A percentile compares a stretch with the other conserved stretches of the same genome.
These are phyloP conservation scores for Chaetoceros muelleri DNA, from an alignment of 108 stramenopile genomes.

Conservation along the genomic window DNA sequence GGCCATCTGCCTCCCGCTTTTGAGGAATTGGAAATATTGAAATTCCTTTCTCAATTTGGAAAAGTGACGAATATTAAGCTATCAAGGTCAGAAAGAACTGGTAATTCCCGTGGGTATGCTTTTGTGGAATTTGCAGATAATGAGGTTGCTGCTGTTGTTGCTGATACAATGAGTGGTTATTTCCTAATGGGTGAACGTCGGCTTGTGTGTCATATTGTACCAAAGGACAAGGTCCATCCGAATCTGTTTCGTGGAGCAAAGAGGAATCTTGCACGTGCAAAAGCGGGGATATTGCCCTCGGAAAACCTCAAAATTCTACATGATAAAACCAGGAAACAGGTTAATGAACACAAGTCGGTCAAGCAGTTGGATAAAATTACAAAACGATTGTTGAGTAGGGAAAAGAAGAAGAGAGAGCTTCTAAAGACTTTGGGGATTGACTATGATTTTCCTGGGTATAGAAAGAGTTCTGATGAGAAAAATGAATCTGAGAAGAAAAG, in stretches of 20 bases:
- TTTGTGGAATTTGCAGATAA: conserved; percentile 84
- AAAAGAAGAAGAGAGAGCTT: conserved; percentile 57
- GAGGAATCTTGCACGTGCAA: neutral
- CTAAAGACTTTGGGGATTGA: conserved; percentile 71
- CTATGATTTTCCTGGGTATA: conserved; percentile 83
- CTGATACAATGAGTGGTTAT: conserved; percentile 94
- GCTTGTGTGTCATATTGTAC: conserved; percentile 83
- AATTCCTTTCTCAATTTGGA: conserved; percentile 94
- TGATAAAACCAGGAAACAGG: conserved; percentile 30
- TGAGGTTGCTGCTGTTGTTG: conserved; percentile 85
- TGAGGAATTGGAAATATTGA: conserved; percentile 82
- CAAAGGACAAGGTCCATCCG: conserved; percentile 43
- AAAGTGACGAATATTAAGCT: conserved; percentile 67
- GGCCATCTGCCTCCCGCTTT: conserved; percentile 93
- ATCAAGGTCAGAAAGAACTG: conserved; percentile 78
- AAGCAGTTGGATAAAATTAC: conserved; percentile 63
- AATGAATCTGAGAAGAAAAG: conserved; percentile 6
- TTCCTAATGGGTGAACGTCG: conserved; percentile 75
- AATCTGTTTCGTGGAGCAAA: conserved; percentile 28
- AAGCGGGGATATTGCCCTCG: neutral
- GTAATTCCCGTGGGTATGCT: conserved; percentile 83
- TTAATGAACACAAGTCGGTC: conserved; percentile 25
- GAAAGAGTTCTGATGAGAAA: conserved; percentile 17
- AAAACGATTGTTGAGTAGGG: conserved; percentile 40
- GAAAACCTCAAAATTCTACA: conserved; percentile 13